These are phyloP conservation scores for Tinospora cordifolia DNA, from an alignment of 164 flowering plant genomes.

Conservation along the genomic window DNA sequence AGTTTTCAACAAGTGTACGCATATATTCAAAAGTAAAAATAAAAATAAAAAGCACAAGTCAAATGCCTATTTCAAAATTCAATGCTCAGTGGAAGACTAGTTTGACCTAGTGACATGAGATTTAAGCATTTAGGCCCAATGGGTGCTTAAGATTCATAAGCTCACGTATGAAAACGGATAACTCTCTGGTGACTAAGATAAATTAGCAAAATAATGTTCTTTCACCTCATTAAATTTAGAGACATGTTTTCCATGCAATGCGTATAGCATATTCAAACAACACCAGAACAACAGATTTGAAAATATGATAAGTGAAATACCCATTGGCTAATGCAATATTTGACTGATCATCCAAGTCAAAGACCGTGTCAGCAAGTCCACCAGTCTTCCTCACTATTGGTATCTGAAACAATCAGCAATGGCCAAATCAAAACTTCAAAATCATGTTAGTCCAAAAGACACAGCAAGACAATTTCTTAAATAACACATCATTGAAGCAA, in stretches of 20 bases:
- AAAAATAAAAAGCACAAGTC: too few species aligned
- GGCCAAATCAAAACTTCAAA: not conserved
- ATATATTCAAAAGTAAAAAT: too few species aligned
- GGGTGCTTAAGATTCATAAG: too few species aligned
- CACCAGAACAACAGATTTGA: not conserved
- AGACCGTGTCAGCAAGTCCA: slow-evolving; percentile 68
- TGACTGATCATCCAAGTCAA: slow-evolving; percentile 55
- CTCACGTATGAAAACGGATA: too few species aligned
- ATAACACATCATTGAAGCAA: not conserved
- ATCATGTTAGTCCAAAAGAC: not conserved
- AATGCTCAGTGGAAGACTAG: too few species aligned
- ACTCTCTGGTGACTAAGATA: not conserved
- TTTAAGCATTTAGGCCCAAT: too few species aligned
- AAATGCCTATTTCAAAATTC: too few species aligned
- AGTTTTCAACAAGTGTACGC: too few species aligned
- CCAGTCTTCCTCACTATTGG: slow-evolving; percentile 65
- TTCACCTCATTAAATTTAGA: not conserved
- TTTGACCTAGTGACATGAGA: too few species aligned
- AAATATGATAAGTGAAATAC: slow-evolving; percentile 19
- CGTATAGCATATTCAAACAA: not conserved
- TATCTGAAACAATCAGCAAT: slow-evolving; percentile 29
- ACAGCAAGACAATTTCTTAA: not conserved
- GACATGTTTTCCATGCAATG: not conserved
- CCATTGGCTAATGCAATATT: slow-evolving; percentile 47
- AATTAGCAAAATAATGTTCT: not conserved